These are phyloP conservation scores for Aspergillus asperescens DNA, from an alignment of 495 filamentous ascomycete genomes.

Conservation along the genomic window DNA sequence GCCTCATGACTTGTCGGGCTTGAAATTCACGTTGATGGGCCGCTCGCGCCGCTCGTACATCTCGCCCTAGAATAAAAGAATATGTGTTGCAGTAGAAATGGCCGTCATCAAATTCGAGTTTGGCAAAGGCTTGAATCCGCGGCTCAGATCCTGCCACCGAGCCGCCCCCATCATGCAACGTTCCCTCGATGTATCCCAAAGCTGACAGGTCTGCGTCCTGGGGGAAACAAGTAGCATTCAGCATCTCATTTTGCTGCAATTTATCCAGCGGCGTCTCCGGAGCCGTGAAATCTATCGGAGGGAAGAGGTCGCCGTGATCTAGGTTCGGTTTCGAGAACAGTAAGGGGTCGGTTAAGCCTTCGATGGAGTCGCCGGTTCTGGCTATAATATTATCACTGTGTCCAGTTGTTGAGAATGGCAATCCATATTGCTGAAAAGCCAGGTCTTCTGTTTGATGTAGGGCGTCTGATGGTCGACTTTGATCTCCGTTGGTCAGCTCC, in stretches of 20 bases:
- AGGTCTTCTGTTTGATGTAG: conserved; percentile 13
- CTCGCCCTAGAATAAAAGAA: conserved; percentile 60
- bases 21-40: conserved; percentile 46
- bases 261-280: conserved; percentile 37
- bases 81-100: conserved; percentile 70
- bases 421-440: conserved; percentile 5
- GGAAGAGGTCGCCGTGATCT: conserved; percentile 38
- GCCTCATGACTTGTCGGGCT: conserved; percentile 38
- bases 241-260: conserved; percentile 40
- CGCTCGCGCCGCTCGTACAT: conserved; percentile 50
- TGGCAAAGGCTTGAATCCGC: conserved; percentile 59
- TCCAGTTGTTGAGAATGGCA: conserved; percentile 13
- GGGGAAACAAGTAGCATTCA: conserved; percentile 39
- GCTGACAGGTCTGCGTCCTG: conserved; percentile 37
- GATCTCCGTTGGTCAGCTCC: conserved; percentile 11
- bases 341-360: conserved; percentile 33
- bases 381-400: background rate
- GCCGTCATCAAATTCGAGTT: conserved; percentile 65
- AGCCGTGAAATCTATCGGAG: conserved; percentile 34
- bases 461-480: conserved; percentile 14
- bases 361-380: conserved; percentile 23
- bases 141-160: conserved; percentile 45
- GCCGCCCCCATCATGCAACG: conserved; percentile 26
- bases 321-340: conserved; percentile 28
- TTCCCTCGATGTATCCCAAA: conserved; percentile 29